Percentiles rank a stretch among this genome's conserved stretches.
Evolutionary conservation across 257 asterid genomes (phyloP).

Genomic region (Echites panduratus): DNA sequence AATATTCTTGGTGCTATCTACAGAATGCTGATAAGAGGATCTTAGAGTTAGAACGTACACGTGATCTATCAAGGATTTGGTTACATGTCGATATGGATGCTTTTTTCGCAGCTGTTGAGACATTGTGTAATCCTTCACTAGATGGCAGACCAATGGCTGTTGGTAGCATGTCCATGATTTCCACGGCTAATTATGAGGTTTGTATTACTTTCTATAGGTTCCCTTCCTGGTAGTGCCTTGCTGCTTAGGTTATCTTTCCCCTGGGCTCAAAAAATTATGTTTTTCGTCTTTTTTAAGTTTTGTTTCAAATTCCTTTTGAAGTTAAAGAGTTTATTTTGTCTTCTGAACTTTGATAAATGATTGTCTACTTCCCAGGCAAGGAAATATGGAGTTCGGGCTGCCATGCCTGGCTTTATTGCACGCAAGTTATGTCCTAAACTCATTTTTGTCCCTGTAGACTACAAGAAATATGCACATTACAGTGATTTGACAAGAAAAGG

Average conservation of each 20-base stretch:
- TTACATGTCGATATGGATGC: slow-evolving; percentile 99
- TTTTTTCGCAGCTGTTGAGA: slow-evolving; percentile 90
- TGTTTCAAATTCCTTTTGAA: background rate
- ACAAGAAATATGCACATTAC: slow-evolving; percentile 73
- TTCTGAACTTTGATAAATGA: slow-evolving; percentile 14
- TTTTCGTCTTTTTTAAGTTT: background rate
- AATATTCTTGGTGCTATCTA: background rate
- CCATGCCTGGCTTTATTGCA: slow-evolving; percentile 99
- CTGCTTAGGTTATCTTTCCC: background rate
- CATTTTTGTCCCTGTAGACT: slow-evolving; percentile 74
- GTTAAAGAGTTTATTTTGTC: background rate
- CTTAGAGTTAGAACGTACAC: slow-evolving; percentile 68
- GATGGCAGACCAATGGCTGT: slow-evolving; percentile 94
- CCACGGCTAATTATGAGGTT: slow-evolving; percentile 98
- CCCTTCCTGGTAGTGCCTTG: background rate
- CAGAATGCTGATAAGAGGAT: slow-evolving; percentile 75
- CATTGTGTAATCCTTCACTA: slow-evolving; percentile 63
- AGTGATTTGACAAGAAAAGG: slow-evolving; percentile 89
- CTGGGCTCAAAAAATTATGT: background rate
- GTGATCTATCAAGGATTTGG: slow-evolving; percentile 86
- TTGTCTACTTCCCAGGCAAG: slow-evolving; percentile 62
- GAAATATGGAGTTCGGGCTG: slow-evolving; percentile 94
- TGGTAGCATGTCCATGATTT: slow-evolving; percentile 93
- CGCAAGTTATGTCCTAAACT: slow-evolving; percentile 76
- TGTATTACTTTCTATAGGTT: slow-evolving; percentile 15